Percentiles rank a stretch among this genome's conserved stretches.
Conservation (phyloP, 228 moss, liverwort and hornwort species). For the Sphagnum magellanicum region DNA sequence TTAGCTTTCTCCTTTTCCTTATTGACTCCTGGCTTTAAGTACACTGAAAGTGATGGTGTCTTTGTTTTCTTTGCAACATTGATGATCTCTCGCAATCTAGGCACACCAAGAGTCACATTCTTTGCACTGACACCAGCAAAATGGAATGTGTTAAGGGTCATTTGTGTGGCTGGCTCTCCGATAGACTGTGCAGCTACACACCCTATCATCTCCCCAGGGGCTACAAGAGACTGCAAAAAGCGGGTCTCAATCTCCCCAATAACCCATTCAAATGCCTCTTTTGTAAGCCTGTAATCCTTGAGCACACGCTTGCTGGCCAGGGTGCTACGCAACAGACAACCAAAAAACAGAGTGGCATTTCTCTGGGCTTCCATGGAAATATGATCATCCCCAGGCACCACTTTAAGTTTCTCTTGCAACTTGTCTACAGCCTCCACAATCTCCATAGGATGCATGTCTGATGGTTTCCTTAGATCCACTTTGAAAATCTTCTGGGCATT, state of each 20-base stretch:
- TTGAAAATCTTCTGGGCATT: constrained; percentile 98
- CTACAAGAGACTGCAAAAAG: constrained; percentile 88
- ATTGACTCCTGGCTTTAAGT: constrained; percentile 66
- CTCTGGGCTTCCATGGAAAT: constrained; percentile 96
- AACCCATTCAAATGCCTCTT: constrained; percentile 98
- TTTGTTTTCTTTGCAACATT: constrained; percentile 98
- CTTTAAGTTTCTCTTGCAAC: constrained; percentile 83
- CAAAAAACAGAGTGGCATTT: constrained; percentile 92
- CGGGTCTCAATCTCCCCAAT: constrained; percentile 95
- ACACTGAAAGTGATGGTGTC: constrained; percentile 91
- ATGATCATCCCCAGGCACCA: constrained; percentile 87
- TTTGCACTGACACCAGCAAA: constrained; percentile 91
- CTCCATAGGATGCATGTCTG: constrained; percentile 99
- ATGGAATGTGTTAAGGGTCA: constrained; percentile 78
- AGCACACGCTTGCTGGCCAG: constrained; percentile 93
- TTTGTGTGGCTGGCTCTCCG: constrained; percentile 98
- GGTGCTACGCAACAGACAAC: constrained; percentile 87
- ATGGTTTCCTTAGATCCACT: constrained; percentile 83
- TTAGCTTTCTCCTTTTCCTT: constrained; percentile 94
- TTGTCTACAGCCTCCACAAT: constrained; percentile 98
- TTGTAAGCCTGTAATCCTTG: constrained; percentile 84
- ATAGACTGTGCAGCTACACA: constrained; percentile 99
- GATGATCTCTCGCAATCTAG: constrained; percentile 91
- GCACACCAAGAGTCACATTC: constrained; percentile 97
- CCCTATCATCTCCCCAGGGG: constrained; percentile 98